Evolutionary conservation across 108 stramenopile genomes (phyloP).

Genomic region (Skeletonema grethae): DNA sequence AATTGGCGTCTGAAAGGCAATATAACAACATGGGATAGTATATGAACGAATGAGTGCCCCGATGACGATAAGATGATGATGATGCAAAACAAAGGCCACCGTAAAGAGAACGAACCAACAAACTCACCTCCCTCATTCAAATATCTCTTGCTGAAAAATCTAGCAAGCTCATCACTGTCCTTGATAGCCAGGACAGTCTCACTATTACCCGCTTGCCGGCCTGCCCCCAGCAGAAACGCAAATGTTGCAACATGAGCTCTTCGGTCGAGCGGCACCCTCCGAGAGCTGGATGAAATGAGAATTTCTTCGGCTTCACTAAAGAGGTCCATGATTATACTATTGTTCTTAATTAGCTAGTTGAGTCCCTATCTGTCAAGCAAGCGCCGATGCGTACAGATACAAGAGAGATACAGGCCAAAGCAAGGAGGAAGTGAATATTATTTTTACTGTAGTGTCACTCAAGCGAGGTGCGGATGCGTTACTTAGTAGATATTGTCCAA

Average conservation of each 20-base stretch:
- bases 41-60: too few species aligned
- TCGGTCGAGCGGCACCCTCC: background rate
- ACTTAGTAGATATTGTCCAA: too few species aligned
- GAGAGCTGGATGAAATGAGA: background rate
- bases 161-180: background rate
- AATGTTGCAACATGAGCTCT: background rate
- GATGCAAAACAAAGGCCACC: background rate
- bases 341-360: background rate
- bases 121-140: background rate
- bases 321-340: background rate
- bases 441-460: too few species aligned
- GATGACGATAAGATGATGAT: background rate
- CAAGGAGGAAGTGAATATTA: too few species aligned
- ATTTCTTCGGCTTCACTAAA: conserved; percentile 2
- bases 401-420: too few species aligned
- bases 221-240: background rate
- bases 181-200: background rate
- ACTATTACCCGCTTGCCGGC: background rate
- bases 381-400: too few species aligned
- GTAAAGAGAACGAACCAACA: background rate
- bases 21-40: too few species aligned
- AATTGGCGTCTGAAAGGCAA: background rate
- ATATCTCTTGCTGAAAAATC: background rate
- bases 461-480: too few species aligned
- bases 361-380: too few species aligned